Conservation (phyloP, 768 basidiomycete species). For the Hortiboletus campestris region DNA sequence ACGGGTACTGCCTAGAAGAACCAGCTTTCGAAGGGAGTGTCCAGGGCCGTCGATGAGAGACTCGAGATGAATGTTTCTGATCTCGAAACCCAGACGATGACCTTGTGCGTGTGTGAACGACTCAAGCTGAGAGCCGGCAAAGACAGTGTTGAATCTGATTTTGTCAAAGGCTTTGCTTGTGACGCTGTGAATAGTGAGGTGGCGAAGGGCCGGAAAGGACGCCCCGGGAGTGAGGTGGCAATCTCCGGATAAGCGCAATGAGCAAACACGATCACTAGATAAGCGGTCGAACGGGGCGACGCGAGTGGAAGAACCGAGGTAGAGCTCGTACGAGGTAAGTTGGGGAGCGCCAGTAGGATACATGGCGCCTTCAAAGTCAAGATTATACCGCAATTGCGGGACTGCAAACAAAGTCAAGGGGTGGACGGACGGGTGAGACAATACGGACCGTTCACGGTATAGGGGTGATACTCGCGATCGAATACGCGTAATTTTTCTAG, state of each 20-base stretch:
- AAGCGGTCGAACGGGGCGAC: slow-evolving; percentile 31
- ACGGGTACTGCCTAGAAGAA: slow-evolving; percentile 36
- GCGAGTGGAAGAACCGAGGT: slow-evolving; percentile 30
- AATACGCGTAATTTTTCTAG: slow-evolving; percentile 36
- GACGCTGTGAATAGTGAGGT: no score
- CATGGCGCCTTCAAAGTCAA: slow-evolving; percentile 39
- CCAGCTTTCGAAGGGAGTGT: slow-evolving; percentile 30
- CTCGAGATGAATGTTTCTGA: slow-evolving; percentile 34
- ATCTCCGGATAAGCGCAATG: slow-evolving; percentile 37
- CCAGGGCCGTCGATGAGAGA: slow-evolving; percentile 25
- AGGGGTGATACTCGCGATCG: slow-evolving; percentile 26
- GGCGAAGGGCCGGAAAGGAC: no score
- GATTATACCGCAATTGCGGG: slow-evolving; percentile 18
- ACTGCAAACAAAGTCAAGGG: slow-evolving; percentile 12
- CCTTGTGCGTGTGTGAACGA: slow-evolving; percentile 37
- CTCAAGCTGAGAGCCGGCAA: slow-evolving; percentile 31
- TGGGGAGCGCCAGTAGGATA: slow-evolving; percentile 24
- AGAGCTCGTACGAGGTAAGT: slow-evolving; percentile 34
- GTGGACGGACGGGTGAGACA: not conserved
- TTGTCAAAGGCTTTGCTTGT: slow-evolving; percentile 38
- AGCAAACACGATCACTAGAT: slow-evolving; percentile 20
- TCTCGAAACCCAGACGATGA: slow-evolving; percentile 36
- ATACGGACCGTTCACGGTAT: slow-evolving; percentile 10
- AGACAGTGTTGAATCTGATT: slow-evolving; percentile 24
- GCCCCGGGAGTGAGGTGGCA: slow-evolving; percentile 24